phyloP scores from a whole-genome alignment of 805 yeast species.

The Barnettozyma sucrosica region DNA sequence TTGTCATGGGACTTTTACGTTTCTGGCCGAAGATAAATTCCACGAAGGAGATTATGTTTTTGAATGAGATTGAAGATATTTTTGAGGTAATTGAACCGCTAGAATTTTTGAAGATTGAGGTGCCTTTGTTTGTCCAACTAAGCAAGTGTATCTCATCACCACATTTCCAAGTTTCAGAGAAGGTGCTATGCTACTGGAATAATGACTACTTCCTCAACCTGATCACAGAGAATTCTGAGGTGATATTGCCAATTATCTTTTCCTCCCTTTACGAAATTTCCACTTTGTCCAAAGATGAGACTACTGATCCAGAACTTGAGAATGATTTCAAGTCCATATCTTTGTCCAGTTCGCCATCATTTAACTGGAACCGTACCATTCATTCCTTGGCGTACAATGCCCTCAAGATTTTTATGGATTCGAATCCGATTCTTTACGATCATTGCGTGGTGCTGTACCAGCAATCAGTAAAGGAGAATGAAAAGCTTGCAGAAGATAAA shows the following conservation, averaged over 20 bases:
- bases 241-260: constrained; percentile 85
- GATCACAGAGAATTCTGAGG: constrained; percentile 89
- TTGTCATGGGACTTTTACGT: constrained; percentile 85
- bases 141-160: constrained; percentile 91
- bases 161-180: constrained; percentile 96
- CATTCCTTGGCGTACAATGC: constrained; percentile 89
- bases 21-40: constrained; percentile 97
- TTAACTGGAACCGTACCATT: constrained; percentile 92
- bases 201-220: constrained; percentile 88
- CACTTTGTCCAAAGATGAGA: constrained; percentile 24
- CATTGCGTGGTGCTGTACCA: constrained; percentile 87
- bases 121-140: constrained; percentile 89
- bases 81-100: constrained; percentile 93
- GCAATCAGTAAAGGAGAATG: constrained; percentile 70
- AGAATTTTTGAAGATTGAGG: constrained; percentile 86
- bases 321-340: constrained; percentile 16
- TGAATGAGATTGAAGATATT: constrained; percentile 94
- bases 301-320: constrained; percentile 7
- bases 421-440: constrained; percentile 85
- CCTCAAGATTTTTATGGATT: constrained; percentile 82
- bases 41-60: constrained; percentile 92
- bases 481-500: constrained; percentile 53
- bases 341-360: constrained; percentile 28
- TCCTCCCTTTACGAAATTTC: constrained; percentile 86
- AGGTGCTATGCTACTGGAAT: constrained; percentile 89